Conservation (phyloP, 768 basidiomycete genomes). For the Suillus ampliporus region DNA sequence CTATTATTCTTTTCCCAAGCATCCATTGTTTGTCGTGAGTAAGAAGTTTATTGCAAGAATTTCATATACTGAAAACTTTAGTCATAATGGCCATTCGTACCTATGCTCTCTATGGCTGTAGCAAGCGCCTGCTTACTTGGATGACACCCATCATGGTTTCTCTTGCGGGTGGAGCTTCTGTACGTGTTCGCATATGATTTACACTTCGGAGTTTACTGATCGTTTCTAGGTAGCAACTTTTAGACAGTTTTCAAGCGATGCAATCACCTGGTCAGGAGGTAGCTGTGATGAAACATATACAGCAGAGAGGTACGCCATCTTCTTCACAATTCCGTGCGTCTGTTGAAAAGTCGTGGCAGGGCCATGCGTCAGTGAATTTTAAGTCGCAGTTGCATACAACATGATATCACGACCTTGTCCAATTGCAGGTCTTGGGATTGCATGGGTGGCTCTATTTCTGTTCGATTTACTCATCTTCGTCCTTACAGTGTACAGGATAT, state of each 20-base stretch:
- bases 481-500: too few relatives aligned
- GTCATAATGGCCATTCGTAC: slow-evolving; percentile 55
- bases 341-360: neutral
- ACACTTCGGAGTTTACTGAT: neutral
- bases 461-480: too few relatives aligned
- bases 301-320: slow-evolving; percentile 17
- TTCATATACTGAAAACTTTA: slow-evolving; percentile 18
- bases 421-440: too few relatives aligned
- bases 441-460: too few relatives aligned
- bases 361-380: too few relatives aligned
- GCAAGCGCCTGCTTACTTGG: slow-evolving; percentile 41
- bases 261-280: slow-evolving; percentile 24
- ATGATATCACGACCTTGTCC: too few relatives aligned
- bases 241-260: slow-evolving; percentile 51
- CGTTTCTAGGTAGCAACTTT: slow-evolving; percentile 28
- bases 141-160: slow-evolving; percentile 40
- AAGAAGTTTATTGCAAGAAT: neutral
- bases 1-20: too few relatives aligned
- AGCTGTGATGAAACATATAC: slow-evolving; percentile 33
- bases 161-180: slow-evolving; percentile 40
- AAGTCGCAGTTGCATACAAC: too few relatives aligned
- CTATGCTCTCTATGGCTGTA: slow-evolving; percentile 54
- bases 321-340: slow-evolving; percentile 44
- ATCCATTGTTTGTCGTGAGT: too few relatives aligned
- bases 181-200: slow-evolving; percentile 33